Evolutionary conservation across 164 flowering plant species (phyloP).

Genomic region (Dillenia turbinata): DNA sequence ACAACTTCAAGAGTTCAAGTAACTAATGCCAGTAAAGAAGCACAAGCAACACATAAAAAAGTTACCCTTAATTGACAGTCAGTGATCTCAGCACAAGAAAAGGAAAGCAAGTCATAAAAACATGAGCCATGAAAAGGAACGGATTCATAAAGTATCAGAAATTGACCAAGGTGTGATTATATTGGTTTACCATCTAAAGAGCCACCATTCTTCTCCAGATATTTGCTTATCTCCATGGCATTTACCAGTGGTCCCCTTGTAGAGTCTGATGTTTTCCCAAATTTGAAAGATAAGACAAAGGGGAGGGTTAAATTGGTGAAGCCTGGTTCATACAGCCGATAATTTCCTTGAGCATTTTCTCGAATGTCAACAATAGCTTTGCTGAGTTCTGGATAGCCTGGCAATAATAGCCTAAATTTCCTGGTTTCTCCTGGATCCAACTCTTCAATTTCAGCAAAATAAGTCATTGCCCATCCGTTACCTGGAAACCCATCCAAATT

Average conservation of each 20-base stretch:
- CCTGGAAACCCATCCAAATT: conserved; percentile 96
- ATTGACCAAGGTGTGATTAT: not conserved
- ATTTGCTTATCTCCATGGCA: conserved; percentile 93
- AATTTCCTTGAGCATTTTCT: conserved; percentile 90
- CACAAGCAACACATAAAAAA: too few species aligned
- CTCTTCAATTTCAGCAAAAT: conserved; percentile 95
- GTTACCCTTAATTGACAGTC: too few species aligned
- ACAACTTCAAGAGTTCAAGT: too few species aligned
- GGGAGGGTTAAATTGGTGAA: conserved; percentile 74
- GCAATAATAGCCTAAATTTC: conserved; percentile 75
- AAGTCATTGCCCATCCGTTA: conserved; percentile 87
- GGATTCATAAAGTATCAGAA: too few species aligned
- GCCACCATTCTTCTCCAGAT: conserved; percentile 66
- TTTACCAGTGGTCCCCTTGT: conserved; percentile 86
- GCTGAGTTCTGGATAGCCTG: conserved; percentile 61
- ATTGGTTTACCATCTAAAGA: conserved; percentile 69
- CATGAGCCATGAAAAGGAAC: too few species aligned
- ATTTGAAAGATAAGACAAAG: conserved; percentile 70
- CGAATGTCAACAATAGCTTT: conserved; percentile 75
- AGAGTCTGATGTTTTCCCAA: conserved; percentile 73
- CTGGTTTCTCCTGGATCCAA: conserved; percentile 56
- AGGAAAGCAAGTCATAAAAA: too few species aligned
- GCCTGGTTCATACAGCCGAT: conserved; percentile 91
- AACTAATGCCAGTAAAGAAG: too few species aligned
- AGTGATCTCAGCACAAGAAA: too few species aligned